These are phyloP conservation scores for Scutellaria galericulata DNA, from an alignment of 257 asterid species.

Conservation along the genomic window DNA sequence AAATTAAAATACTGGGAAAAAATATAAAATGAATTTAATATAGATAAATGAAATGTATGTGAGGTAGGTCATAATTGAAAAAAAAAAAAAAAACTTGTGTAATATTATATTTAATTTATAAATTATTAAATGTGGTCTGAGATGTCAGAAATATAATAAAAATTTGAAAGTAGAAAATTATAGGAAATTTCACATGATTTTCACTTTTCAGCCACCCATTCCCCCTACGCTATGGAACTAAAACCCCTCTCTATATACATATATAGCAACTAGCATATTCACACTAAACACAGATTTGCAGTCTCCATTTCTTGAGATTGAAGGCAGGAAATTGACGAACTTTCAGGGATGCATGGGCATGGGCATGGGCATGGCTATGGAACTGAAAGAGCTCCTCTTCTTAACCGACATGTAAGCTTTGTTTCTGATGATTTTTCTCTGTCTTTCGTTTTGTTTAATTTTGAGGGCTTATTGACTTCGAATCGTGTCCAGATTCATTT, in stretches of 20 bases:
- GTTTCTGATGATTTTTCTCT: not conserved
- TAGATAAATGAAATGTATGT: too few species aligned
- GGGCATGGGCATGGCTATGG: constrained; percentile 50
- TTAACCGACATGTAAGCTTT: constrained; percentile 53
- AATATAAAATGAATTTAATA: too few species aligned
- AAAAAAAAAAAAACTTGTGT: too few species aligned
- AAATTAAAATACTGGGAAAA: too few species aligned
- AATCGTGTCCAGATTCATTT: constrained; percentile 12
- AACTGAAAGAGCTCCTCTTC: constrained; percentile 55
- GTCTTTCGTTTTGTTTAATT: not conserved
- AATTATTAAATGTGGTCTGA: too few species aligned
- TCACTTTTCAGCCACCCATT: constrained; percentile 18
- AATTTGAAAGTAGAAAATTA: not conserved
- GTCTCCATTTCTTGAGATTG: constrained; percentile 23
- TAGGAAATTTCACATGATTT: not conserved
- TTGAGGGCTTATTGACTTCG: constrained; percentile 8
- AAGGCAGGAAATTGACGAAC: constrained; percentile 24
- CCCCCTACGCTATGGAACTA: not conserved
- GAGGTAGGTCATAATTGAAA: too few species aligned
- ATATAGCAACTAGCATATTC: not conserved
- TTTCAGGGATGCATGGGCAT: constrained; percentile 51
- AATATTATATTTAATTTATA: too few species aligned
- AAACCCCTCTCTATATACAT: not conserved
- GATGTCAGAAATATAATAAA: too few species aligned
- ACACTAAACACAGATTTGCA: not conserved